These are phyloP conservation scores for Pulicaria dysenterica DNA, from an alignment of 129 eudicot species.

Conservation along the genomic window DNA sequence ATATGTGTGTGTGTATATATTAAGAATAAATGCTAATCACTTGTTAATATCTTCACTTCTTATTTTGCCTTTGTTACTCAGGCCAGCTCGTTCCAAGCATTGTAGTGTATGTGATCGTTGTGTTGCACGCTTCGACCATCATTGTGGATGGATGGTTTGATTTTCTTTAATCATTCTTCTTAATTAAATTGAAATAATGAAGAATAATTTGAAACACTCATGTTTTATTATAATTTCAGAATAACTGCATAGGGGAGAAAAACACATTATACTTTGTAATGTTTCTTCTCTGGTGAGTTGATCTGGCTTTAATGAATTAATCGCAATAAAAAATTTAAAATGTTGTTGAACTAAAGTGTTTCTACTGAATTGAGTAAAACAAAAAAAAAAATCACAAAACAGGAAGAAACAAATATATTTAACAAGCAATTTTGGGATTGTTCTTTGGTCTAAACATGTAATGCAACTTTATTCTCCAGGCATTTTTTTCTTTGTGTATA, in stretches of 20 bases:
- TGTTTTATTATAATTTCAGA: constrained; percentile 52
- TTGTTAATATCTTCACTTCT: background rate
- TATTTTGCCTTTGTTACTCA: constrained; percentile 29
- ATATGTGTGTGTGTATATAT: background rate
- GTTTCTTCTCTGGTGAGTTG: constrained; percentile 88
- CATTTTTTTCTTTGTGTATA: constrained; percentile 87
- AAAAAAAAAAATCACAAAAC: too few relatives aligned
- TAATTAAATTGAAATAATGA: background rate
- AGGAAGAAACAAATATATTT: too few relatives aligned
- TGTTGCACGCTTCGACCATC: constrained; percentile 99
- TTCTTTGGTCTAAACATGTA: constrained; percentile 12
- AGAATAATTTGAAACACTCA: constrained; percentile 14
- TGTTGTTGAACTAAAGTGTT: background rate
- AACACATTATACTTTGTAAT: constrained; percentile 84
- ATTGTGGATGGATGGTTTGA: constrained; percentile 99
- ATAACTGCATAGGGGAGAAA: constrained; percentile 98
- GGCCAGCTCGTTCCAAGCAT: constrained; percentile 98
- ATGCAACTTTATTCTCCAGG: constrained; percentile 56
- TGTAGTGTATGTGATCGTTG: constrained; percentile 85
- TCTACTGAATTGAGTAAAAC: background rate
- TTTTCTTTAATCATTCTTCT: background rate
- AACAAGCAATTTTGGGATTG: background rate
- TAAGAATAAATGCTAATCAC: constrained; percentile 19
- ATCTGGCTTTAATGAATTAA: background rate
- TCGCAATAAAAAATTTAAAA: background rate